Percentiles rank a stretch among this genome's conserved stretches.
Evolutionary conservation across 371 early-diverging fungal genomes (phyloP).

Genomic region (Amoeboaphelidium protococcarum): DNA sequence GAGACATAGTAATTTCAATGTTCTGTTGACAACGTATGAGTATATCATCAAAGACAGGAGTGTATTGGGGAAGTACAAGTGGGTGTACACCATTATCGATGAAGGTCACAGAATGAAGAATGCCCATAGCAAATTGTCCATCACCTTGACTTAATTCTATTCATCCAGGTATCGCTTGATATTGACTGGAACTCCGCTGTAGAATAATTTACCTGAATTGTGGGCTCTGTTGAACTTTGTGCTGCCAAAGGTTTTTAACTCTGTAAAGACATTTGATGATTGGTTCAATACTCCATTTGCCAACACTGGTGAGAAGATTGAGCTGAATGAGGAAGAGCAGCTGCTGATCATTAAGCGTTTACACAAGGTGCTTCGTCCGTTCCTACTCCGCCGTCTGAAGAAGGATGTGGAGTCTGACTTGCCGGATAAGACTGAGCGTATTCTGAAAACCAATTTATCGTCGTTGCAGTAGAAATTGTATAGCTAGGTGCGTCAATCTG

Average conservation of each 20-base stretch:
- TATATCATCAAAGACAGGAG: slow-evolving; percentile 81
- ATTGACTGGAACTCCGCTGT: slow-evolving; percentile 96
- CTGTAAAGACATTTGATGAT: slow-evolving; percentile 82
- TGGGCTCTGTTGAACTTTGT: slow-evolving; percentile 97
- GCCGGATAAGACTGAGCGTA: slow-evolving; percentile 93
- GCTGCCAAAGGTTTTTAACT: slow-evolving; percentile 82
- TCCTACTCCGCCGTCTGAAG: slow-evolving; percentile 89
- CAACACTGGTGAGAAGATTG: slow-evolving; percentile 45
- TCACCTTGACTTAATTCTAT: slow-evolving; percentile 56
- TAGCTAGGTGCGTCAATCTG: neutral
- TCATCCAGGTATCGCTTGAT: slow-evolving; percentile 73
- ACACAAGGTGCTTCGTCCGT: slow-evolving; percentile 90
- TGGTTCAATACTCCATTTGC: slow-evolving; percentile 91
- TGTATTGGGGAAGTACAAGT: slow-evolving; percentile 56
- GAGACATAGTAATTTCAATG: slow-evolving; percentile 55
- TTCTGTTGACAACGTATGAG: slow-evolving; percentile 92
- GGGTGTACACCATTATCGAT: slow-evolving; percentile 89
- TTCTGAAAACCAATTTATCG: slow-evolving; percentile 78
- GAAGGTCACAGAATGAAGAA: slow-evolving; percentile 99
- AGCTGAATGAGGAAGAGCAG: slow-evolving; percentile 88
- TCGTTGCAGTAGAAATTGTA: slow-evolving; percentile 42
- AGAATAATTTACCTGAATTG: slow-evolving; percentile 96
- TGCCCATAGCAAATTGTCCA: slow-evolving; percentile 54
- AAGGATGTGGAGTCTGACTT: slow-evolving; percentile 93
- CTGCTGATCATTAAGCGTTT: slow-evolving; percentile 86